Conservation (phyloP, 805 yeast species). For the Yarrowia alimentaria region DNA sequence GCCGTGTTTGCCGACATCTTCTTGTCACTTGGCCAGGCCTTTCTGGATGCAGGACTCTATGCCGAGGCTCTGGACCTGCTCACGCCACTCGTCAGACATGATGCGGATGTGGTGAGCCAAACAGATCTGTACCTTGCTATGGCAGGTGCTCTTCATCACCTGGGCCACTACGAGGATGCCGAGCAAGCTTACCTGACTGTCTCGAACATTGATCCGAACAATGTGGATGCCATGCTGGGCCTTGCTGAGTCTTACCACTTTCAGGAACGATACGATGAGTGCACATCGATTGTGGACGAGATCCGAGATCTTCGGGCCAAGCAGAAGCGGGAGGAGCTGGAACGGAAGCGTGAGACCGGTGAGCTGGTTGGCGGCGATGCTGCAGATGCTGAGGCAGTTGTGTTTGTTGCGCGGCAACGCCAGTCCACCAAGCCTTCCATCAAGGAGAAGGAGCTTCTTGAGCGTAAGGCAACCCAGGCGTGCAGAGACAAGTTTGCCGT, state of each 20-base stretch:
- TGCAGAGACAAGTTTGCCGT: constrained; percentile 57
- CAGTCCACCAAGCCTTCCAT: constrained; percentile 30
- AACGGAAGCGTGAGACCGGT: constrained; percentile 4
- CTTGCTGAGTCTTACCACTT: constrained; percentile 75
- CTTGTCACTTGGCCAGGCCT: constrained; percentile 69
- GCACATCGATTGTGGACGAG: constrained; percentile 37
- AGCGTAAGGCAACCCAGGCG: constrained; percentile 55
- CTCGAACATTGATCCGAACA: constrained; percentile 47
- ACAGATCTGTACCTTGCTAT: constrained; percentile 13
- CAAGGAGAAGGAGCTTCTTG: constrained; percentile 55
- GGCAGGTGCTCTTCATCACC: constrained; percentile 67
- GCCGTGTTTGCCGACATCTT: constrained; percentile 69
- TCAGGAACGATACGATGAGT: constrained; percentile 37
- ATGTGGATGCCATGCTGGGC: constrained; percentile 70
- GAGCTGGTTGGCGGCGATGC: too few relatives aligned
- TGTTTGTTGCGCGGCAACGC: constrained; percentile 26
- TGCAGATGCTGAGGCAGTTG: constrained; percentile 3
- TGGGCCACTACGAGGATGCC: constrained; percentile 50
- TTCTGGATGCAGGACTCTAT: constrained; percentile 66
- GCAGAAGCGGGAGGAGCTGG: constrained; percentile 15
- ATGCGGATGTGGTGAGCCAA: constrained; percentile 36
- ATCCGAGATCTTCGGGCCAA: constrained; percentile 35
- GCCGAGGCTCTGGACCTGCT: constrained; percentile 75
- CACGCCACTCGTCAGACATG: constrained; percentile 47
- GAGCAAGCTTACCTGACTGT: constrained; percentile 36